Evolutionary conservation across 31 red algal genomes (phyloP).

Genomic region (Odonthalia washingtoniensis): DNA sequence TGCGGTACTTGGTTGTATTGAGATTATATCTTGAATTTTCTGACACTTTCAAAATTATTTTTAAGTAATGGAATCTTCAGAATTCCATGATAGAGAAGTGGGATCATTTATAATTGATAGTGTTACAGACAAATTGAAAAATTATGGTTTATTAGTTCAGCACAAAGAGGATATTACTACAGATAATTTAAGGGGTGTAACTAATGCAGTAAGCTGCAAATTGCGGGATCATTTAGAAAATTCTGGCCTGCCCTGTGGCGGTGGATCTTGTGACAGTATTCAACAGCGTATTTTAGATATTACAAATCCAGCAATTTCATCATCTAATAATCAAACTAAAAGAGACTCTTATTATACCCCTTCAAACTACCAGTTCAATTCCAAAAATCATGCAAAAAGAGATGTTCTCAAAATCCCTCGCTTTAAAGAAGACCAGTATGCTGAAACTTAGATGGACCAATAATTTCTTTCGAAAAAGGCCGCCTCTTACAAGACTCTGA

Average conservation of each 20-base stretch:
- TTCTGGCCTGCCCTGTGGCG: not conserved
- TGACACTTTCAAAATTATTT: too few species aligned
- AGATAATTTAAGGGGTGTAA: too few species aligned
- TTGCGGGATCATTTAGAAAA: not conserved
- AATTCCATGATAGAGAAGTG: too few species aligned
- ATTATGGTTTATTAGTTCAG: too few species aligned
- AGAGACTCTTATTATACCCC: not conserved
- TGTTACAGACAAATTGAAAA: too few species aligned
- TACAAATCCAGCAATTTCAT: not conserved
- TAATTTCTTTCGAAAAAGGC: not conserved
- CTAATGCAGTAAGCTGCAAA: too few species aligned
- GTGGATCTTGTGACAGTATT: not conserved
- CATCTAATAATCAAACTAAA: not conserved
- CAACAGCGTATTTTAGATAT: not conserved
- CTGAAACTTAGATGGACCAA: not conserved
- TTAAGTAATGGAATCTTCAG: too few species aligned
- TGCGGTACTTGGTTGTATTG: too few species aligned
- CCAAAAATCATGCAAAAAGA: not conserved
- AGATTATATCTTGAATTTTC: too few species aligned
- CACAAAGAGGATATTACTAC: too few species aligned
- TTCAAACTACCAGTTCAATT: not conserved
- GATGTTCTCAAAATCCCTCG: not conserved
- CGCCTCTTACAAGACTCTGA: not conserved
- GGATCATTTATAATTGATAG: too few species aligned
- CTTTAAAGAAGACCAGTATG: not conserved